Conservation (phyloP, 2,329 filamentous ascomycete species). For the Monosporascus sp. region DNA sequence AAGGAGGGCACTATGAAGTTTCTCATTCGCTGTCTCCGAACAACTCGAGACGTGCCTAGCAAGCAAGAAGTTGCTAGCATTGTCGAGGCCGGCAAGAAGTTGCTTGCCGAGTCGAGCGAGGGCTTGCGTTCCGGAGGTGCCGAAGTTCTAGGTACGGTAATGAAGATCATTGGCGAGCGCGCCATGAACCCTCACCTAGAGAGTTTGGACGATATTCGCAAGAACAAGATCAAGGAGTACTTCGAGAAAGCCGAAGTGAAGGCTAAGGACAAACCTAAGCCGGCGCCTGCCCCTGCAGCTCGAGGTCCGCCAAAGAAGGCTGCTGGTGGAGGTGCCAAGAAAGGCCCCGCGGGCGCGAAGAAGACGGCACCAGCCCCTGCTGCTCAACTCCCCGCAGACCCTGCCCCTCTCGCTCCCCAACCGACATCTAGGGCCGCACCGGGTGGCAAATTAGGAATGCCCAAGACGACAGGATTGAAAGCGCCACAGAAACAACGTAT, state of each 20-base stretch:
- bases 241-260: constrained; percentile 78
- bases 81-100: constrained; percentile 83
- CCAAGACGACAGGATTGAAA: constrained; percentile 55
- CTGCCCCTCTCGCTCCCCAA: constrained; percentile 52
- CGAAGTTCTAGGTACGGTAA: constrained; percentile 86
- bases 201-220: constrained; percentile 89
- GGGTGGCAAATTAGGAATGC: constrained; percentile 47
- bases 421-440: constrained; percentile 47
- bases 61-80: constrained; percentile 80
- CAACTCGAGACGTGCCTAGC: constrained; percentile 74
- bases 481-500: constrained; percentile 52
- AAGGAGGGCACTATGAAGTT: constrained; percentile 95
- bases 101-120: constrained; percentile 84
- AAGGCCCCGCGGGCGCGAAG: constrained; percentile 47
- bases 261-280: constrained; percentile 88
- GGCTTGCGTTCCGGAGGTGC: constrained; percentile 82
- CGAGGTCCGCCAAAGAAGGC: constrained; percentile 38
- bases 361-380: constrained; percentile 40
- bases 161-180: constrained; percentile 98
- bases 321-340: constrained; percentile 38
- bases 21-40: constrained; percentile 79
- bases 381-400: constrained; percentile 37
- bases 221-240: constrained; percentile 90
- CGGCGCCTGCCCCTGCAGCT: constrained; percentile 57
- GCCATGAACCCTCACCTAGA: constrained; percentile 92